These are phyloP conservation scores for Syncephalastrum sp. DNA, from an alignment of 371 early-diverging fungal genomes.

Conservation along the genomic window DNA sequence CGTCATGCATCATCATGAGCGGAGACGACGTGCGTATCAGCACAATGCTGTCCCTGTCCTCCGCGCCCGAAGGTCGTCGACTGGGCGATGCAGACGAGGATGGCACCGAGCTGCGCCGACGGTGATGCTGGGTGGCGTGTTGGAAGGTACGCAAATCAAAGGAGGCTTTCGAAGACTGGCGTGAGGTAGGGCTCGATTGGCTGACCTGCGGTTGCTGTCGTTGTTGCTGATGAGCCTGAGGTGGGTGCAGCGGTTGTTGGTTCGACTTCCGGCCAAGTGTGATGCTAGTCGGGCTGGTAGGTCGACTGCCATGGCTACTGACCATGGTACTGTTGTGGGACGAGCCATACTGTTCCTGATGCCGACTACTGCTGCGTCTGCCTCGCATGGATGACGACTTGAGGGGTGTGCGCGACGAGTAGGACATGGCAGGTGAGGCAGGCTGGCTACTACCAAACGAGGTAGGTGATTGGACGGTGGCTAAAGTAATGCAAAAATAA, in stretches of 20 bases:
- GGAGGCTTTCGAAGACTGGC: conserved; percentile 14
- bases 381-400: too few relatives aligned
- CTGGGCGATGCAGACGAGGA: conserved; percentile 5
- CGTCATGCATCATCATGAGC: conserved; percentile 18
- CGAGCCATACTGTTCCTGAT: too few relatives aligned
- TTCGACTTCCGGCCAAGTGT: too few relatives aligned
- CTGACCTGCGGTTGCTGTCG: not conserved
- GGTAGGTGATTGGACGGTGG: conserved; percentile 6
- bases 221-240: conserved; percentile 3
- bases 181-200: conserved; percentile 14
- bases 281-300: too few relatives aligned
- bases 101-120: conserved; percentile 20
- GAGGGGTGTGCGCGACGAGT: conserved; percentile 7
- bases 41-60: conserved; percentile 31
- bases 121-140: conserved; percentile 8
- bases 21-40: conserved; percentile 27
- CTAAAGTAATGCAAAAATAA: conserved; percentile 3
- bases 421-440: conserved; percentile 10
- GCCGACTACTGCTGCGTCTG: too few relatives aligned
- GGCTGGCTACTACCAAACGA: conserved; percentile 2
- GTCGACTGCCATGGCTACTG: too few relatives aligned
- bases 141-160: conserved; percentile 14
- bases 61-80: conserved; percentile 22
- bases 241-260: conserved; percentile 1
- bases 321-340: too few relatives aligned